Evolutionary conservation across 148 eudicot genomes (phyloP).

Genomic region (Rheum nobile): DNA sequence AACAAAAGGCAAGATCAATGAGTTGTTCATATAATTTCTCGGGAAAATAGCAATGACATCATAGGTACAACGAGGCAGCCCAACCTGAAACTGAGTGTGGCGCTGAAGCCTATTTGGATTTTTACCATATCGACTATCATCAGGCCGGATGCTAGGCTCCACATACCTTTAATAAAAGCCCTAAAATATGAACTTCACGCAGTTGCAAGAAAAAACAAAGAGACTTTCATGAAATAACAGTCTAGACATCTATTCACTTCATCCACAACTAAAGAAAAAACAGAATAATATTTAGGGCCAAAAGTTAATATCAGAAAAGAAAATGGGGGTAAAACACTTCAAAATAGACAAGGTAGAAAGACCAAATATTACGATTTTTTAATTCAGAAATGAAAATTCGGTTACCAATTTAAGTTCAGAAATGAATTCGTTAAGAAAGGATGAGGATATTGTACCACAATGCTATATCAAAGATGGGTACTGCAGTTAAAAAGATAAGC

Average conservation of each 20-base stretch:
- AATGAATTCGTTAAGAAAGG: neutral
- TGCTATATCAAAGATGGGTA: neutral
- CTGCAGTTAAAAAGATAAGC: neutral
- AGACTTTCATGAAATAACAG: neutral
- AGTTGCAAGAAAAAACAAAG: neutral
- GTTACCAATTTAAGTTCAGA: neutral
- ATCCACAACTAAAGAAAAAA: neutral
- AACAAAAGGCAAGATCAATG: neutral
- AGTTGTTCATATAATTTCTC: neutral
- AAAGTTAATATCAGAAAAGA: neutral
- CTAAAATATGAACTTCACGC: constrained; percentile 3
- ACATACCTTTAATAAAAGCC: constrained; percentile 59
- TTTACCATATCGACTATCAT: constrained; percentile 99
- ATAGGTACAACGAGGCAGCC: neutral
- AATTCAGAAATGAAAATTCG: too few relatives aligned
- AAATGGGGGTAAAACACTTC: neutral
- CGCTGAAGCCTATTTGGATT: constrained; percentile 99
- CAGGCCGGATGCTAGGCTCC: constrained; percentile 97
- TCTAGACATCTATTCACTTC: neutral
- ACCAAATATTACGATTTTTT: neutral
- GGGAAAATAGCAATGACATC: neutral
- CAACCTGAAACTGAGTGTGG: constrained; percentile 98
- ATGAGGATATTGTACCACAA: neutral
- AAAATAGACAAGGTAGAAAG: neutral
- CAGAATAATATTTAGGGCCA: neutral